A percentile compares a stretch with the other conserved stretches of the same genome.
Evolutionary conservation across 2,329 filamentous ascomycete genomes (phyloP).

Genomic region (Fusarium penzigii): DNA sequence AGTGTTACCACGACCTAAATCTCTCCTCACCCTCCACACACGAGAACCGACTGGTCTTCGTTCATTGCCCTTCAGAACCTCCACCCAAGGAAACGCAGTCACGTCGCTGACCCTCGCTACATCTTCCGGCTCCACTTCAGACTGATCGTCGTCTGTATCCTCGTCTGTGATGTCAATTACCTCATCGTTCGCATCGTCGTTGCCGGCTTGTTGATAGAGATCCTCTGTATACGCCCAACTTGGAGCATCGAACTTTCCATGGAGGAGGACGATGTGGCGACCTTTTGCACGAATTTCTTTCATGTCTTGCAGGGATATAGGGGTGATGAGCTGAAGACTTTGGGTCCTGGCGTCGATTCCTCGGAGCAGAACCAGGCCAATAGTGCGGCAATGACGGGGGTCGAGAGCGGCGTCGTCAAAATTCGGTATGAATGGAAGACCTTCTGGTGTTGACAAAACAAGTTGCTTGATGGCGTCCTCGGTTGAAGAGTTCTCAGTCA

Average conservation of each 20-base stretch:
- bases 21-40: slow-evolving; percentile 65
- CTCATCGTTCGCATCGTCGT: slow-evolving; percentile 31
- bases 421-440: slow-evolving; percentile 64
- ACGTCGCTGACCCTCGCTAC: slow-evolving; percentile 19
- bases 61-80: slow-evolving; percentile 55
- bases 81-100: slow-evolving; percentile 57
- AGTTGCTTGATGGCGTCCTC: background rate
- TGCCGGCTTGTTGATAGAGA: slow-evolving; percentile 43
- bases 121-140: slow-evolving; percentile 31
- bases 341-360: slow-evolving; percentile 60
- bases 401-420: slow-evolving; percentile 56
- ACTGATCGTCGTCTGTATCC: slow-evolving; percentile 37
- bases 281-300: slow-evolving; percentile 42
- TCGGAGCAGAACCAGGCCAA: slow-evolving; percentile 70
- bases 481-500: slow-evolving; percentile 15
- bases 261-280: slow-evolving; percentile 60
- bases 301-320: slow-evolving; percentile 47
- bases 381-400: slow-evolving; percentile 56
- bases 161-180: slow-evolving; percentile 37
- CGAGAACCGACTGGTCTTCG: slow-evolving; percentile 58
- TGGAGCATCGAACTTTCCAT: slow-evolving; percentile 68
- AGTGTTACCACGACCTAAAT: slow-evolving; percentile 50
- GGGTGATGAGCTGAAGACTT: slow-evolving; percentile 66
- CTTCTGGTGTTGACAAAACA: slow-evolving; percentile 42
- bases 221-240: slow-evolving; percentile 72